Base-by-base conservation (phyloP, 1,139 yeast genomes). In the Saccharomyces hybrid region DNA sequence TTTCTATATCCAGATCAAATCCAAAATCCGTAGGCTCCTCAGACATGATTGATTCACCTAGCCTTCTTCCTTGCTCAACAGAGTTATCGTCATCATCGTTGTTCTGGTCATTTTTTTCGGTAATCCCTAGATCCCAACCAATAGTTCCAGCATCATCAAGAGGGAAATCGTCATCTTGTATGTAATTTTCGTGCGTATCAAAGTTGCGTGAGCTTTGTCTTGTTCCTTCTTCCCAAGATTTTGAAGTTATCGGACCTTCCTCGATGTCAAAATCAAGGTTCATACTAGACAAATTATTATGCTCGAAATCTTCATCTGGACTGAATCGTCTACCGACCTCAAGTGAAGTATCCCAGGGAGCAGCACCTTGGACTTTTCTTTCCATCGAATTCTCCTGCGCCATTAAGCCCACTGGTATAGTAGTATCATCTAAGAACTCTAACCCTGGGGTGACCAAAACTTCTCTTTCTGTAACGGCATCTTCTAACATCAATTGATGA, bases 381-480 rank as follows among this genome's bases (percentile, higher is more conserved):
- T 63, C 61, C 65, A 61, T 61, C 2, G 65, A 57, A 29, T 58
- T 50, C 47, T 59, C 64, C n/a, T 57, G 54, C 14, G 47, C 58
- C 57, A 62, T 48, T 16, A 64, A 55, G 3, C 58, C 63, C 16
- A 49, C 57, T 11, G 65, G 56, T 8, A 54, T 46, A 28, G 50
- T 48, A 14, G 53, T 51, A 28, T 65, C 65, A 47, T 58, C 51
- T 44, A 68, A 54, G 60, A 86, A 77, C 50, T 78, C 77, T 60
- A 86, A 74, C 46, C 83, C 86, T 48, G 83, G 87, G 61, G 82
- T 85, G 60, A 78, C 79, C 50, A 86, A 73, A 61, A 88, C 80
- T 65, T 89, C 95, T 50, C 83, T 79, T 55, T 84, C 88, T 0
- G 96, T 86, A 47, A 89, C 85, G 46, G 87, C 87, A 70, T 90